phyloP scores from a whole-genome alignment of 2,329 filamentous ascomycete genomes.

The Fusarium bulbicola region DNA sequence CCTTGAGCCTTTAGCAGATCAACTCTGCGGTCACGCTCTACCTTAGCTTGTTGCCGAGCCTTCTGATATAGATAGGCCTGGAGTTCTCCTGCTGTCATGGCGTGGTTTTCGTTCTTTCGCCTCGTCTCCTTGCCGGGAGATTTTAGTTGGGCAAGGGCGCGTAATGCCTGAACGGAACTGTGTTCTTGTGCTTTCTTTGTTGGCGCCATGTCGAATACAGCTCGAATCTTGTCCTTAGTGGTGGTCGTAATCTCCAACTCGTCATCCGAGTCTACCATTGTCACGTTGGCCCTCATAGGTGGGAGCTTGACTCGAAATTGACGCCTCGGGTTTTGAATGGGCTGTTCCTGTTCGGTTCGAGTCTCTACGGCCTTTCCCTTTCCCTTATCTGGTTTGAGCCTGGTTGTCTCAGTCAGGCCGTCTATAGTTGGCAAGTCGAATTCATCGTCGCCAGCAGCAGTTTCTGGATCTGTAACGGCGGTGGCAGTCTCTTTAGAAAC shows the following conservation, averaged over 20 bases:
- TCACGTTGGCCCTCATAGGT: conserved; percentile 49
- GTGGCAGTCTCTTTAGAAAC: conserved; percentile 44
- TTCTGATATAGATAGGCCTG: conserved; percentile 73
- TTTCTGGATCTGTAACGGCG: not conserved
- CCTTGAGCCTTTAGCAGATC: conserved; percentile 82
- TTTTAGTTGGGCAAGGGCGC: conserved; percentile 76
- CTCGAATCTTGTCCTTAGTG: conserved; percentile 62
- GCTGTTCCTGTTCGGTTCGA: conserved; percentile 29
- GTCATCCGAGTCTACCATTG: conserved; percentile 61
- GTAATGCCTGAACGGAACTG: conserved; percentile 72
- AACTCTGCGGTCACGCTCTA: conserved; percentile 80
- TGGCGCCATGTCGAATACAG: conserved; percentile 77
- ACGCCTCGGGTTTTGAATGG: conserved; percentile 51
- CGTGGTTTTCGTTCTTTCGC: conserved; percentile 55
- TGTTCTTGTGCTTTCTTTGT: conserved; percentile 70
- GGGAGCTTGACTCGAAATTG: conserved; percentile 63
- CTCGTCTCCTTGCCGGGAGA: conserved; percentile 66
- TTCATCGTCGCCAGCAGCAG: conserved; percentile 14
- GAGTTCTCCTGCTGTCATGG: conserved; percentile 76
- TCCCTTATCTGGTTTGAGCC: conserved; percentile 60
- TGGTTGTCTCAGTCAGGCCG: conserved; percentile 45
- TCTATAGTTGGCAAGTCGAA: conserved; percentile 47
- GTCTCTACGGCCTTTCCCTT: conserved; percentile 63
- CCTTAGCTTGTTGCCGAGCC: conserved; percentile 81
- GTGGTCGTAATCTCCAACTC: conserved; percentile 70